Conservation (phyloP, 257 asterid species). For the Primulina huaijiensis region DNA sequence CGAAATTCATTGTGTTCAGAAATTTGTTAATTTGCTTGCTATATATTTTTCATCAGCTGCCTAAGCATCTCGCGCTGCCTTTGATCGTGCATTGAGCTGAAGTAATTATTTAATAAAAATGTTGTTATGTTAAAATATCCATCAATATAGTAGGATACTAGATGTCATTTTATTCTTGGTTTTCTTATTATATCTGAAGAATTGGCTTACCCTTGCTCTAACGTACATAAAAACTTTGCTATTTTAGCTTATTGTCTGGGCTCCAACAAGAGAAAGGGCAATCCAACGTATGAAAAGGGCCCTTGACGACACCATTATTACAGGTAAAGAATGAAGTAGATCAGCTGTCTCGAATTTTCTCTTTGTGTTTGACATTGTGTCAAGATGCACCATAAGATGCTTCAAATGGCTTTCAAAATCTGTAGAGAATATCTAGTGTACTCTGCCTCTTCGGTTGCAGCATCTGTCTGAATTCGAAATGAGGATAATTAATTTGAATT, state of each 20-base stretch:
- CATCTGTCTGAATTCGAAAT: constrained; percentile 3
- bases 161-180: constrained; percentile 18
- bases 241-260: constrained; percentile 93
- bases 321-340: constrained; percentile 45
- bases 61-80: background rate
- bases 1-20: background rate
- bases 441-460: background rate
- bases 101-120: background rate
- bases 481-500: background rate
- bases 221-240: constrained; percentile 16
- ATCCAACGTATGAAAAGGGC: constrained; percentile 98
- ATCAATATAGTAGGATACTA: constrained; percentile 1
- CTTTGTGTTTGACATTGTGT: constrained; percentile 4
- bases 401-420: constrained; percentile 1
- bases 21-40: constrained; percentile 9
- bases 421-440: background rate
- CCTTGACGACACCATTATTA: constrained; percentile 80
- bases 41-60: background rate
- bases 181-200: constrained; percentile 14
- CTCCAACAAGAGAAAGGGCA: constrained; percentile 94
- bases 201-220: constrained; percentile 21
- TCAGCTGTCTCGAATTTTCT: background rate
- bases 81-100: background rate
- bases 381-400: background rate
- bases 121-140: background rate